phyloP scores from a whole-genome alignment of 1,139 yeast species.

The Eremothecium coryli region DNA sequence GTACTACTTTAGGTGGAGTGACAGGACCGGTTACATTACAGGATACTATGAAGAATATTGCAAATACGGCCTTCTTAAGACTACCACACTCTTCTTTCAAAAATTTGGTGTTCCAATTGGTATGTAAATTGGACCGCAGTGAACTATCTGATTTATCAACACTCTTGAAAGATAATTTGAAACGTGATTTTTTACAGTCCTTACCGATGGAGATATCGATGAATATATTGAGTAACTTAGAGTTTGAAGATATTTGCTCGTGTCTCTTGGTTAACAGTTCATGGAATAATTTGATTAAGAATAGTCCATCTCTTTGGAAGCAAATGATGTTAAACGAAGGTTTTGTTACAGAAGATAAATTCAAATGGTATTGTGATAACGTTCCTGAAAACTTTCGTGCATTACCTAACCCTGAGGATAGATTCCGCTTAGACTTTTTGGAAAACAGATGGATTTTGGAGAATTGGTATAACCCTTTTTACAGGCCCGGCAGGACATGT shows the following conservation, averaged over 20 bases:
- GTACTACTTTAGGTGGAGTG: background rate
- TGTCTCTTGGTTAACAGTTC: slow-evolving; percentile 56
- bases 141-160: slow-evolving; percentile 61
- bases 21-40: slow-evolving; percentile 3
- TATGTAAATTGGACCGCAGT: slow-evolving; percentile 57
- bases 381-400: slow-evolving; percentile 14
- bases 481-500: slow-evolving; percentile 59
- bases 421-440: slow-evolving; percentile 30
- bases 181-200: slow-evolving; percentile 60
- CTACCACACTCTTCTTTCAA: slow-evolving; percentile 16
- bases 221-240: slow-evolving; percentile 59
- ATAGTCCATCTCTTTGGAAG: slow-evolving; percentile 53
- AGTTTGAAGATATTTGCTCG: slow-evolving; percentile 51
- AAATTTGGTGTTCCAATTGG: slow-evolving; percentile 47
- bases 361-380: slow-evolving; percentile 15
- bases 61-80: slow-evolving; percentile 13
- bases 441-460: slow-evolving; percentile 53
- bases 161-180: slow-evolving; percentile 49
- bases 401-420: slow-evolving; percentile 19
- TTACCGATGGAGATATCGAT: slow-evolving; percentile 73
- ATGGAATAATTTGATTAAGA: slow-evolving; percentile 61
- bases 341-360: slow-evolving; percentile 34
- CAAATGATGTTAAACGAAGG: slow-evolving; percentile 46
- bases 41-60: slow-evolving; percentile 11
- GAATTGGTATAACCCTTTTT: slow-evolving; percentile 78